Evolutionary conservation across 139 green algal genomes (phyloP), one percentile per base, ranked within the genome.

Genomic region (Chlamydomonas sphaeroides): DNA sequence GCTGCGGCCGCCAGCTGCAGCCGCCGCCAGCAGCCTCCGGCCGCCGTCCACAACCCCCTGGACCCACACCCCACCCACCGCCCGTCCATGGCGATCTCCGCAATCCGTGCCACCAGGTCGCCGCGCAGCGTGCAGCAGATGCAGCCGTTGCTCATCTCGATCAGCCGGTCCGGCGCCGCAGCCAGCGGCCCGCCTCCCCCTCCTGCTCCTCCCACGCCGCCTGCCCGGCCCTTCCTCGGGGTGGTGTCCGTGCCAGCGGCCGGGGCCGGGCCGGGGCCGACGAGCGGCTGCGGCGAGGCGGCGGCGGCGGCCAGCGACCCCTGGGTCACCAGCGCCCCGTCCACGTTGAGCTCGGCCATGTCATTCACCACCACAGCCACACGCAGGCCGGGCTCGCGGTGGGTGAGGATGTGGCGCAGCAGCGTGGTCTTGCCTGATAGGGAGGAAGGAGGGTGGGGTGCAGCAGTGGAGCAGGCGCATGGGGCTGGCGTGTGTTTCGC

Each of bases 401-500:
- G 88, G 17, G 86, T 88, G 28, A 98, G 88, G 63, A 98, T 92
- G 68, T 92, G 89, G 21, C 88, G 77, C 45, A 98, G 77, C 59
- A 98, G 84, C 0, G 93, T 98, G 25, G 95, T 97, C 85, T 98
- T 97, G 56, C 92, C 91, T n/a, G n/a, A n/a, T n/a, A n/a, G n/a
- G n/a, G n/a, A n/a, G n/a, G n/a, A n/a, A n/a, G n/a, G n/a, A n/a
- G n/a, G n/a, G n/a, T n/a, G n/a, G n/a, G n/a, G n/a, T n/a, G n/a
- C n/a, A n/a, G n/a, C n/a, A n/a, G n/a, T n/a, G n/a, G n/a, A n/a
- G n/a, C n/a, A n/a, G n/a, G n/a, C n/a, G n/a, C n/a, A n/a, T n/a
- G n/a, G n/a, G n/a, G n/a, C n/a, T n/a, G n/a, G n/a, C n/a, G n/a
- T n/a, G n/a, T n/a, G n/a, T n/a, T n/a, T n/a, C n/a, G n/a, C n/a